Conservation (phyloP, 2,329 filamentous ascomycete species). For the Monosporascus ibericus region DNA sequence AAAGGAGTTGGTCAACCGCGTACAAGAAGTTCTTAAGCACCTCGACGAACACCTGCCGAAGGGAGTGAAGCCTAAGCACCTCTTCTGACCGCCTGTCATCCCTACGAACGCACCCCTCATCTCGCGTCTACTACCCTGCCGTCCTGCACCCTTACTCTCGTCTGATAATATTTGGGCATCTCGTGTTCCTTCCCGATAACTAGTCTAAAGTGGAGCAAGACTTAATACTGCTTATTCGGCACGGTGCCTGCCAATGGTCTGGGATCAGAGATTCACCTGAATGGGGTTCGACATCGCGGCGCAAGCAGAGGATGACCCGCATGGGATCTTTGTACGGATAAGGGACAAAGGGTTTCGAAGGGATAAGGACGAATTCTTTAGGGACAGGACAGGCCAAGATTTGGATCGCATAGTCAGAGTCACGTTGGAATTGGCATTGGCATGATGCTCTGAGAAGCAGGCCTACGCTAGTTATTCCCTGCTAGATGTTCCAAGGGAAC, state of each 20-base stretch:
- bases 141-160: neutral
- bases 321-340: neutral
- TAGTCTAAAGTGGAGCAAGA: neutral
- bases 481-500: too few relatives aligned
- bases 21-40: conserved; percentile 59
- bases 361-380: too few relatives aligned
- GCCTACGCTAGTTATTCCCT: too few relatives aligned
- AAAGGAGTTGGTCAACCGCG: conserved; percentile 67
- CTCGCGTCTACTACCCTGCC: neutral
- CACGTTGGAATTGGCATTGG: too few relatives aligned
- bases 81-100: neutral
- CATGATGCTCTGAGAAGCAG: too few relatives aligned
- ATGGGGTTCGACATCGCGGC: neutral
- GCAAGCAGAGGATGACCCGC: neutral
- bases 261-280: neutral
- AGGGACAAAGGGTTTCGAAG: too few relatives aligned
- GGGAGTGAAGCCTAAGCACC: conserved; percentile 8
- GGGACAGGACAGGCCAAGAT: too few relatives aligned
- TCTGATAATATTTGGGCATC: too few relatives aligned
- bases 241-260: neutral
- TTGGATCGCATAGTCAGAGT: too few relatives aligned
- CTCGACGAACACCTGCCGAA: conserved; percentile 46
- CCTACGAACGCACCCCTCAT: neutral
- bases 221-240: neutral
- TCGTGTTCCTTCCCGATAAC: too few relatives aligned